A percentile compares a stretch with the other conserved stretches of the same genome.
Evolutionary conservation across 2,329 filamentous ascomycete species (phyloP).

Genomic region (Xylaria multiplex): DNA sequence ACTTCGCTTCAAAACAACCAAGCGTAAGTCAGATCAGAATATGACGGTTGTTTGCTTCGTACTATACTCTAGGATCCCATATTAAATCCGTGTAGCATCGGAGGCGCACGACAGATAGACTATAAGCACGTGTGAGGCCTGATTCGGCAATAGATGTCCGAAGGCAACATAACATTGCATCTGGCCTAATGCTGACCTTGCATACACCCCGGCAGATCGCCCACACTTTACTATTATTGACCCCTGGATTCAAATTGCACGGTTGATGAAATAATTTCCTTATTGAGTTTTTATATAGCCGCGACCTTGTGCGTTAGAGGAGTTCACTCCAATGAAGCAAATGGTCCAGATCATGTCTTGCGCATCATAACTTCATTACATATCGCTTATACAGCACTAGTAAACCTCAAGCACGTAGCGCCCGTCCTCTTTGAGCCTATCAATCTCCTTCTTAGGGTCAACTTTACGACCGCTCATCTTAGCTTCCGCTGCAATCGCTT

Average conservation of each 20-base stretch:
- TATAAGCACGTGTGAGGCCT: conserved; percentile 29
- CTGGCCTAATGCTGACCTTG: conserved; percentile 24
- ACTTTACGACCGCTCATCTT: conserved; percentile 79
- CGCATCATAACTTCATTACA: conserved; percentile 29
- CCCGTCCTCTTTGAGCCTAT: conserved; percentile 93
- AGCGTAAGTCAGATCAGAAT: not conserved
- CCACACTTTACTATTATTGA: conserved; percentile 1
- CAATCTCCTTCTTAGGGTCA: conserved; percentile 89
- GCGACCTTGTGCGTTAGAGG: not conserved
- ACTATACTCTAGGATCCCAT: conserved; percentile 2
- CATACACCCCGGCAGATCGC: conserved; percentile 21
- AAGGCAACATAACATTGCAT: conserved; percentile 13
- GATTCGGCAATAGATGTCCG: conserved; percentile 30
- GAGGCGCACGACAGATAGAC: conserved; percentile 16
- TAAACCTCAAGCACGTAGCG: conserved; percentile 98
- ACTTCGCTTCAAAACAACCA: conserved; percentile 9
- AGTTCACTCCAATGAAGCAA: conserved; percentile 5
- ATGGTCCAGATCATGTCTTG: conserved; percentile 19
- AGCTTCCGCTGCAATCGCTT: conserved; percentile 84
- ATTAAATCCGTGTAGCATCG: conserved; percentile 15
- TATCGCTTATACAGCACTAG: conserved; percentile 57
- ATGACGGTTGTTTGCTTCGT: not conserved
- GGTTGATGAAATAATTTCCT: conserved; percentile 7
- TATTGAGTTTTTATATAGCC: conserved; percentile 24
- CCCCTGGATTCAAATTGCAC: conserved; percentile 10